Base-by-base conservation (phyloP, 106 monocot species). In the Amphibolis antarctica region DNA sequence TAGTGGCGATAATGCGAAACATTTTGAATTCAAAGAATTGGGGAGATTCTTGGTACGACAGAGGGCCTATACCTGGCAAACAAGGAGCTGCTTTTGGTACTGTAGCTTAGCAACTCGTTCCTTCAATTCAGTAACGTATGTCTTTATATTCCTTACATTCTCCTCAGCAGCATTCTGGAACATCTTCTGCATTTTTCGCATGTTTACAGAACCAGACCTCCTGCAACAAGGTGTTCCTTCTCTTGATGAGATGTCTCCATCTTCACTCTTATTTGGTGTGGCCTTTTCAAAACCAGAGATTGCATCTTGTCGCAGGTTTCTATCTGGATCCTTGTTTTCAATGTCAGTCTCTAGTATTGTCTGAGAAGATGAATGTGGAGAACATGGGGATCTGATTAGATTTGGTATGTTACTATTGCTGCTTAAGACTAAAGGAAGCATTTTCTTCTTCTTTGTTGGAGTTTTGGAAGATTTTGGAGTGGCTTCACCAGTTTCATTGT, bases 171-270 rank as follows among this genome's bases (percentile, higher is more conserved):
- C 91, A 81, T 91, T 92, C 68, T 91, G 85, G 64, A 88, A 99
- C 88, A 99, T 88, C 50, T 79, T 83, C 78, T 88, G 87, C 98
- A 99, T 99, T 45, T 88, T 99, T 53, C 71, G 74, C 98, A 91
- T 99, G 69, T 99, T 99, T 45, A 92, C 91, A 14, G 94, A 94
- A 46, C 83, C 82, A 23, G 89, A 89, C 42, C 86, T 76, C 31
- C 74, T 75, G 44, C 77, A 64, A 29, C 88, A 24, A 21, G 94
- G 86, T 50, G 90, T 98, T 17, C 85, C 84, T 0, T 91, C 98
- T 46, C 80, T 76, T 0, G 94, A 85, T 52, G 89, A 82, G 19
- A 69, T 61, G 24, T 86, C 84, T 50, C 70, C 74, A 62, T 85
- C 82, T 46, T 85, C 85, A 42, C 80, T 82, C 78, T 80, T 93